phyloP scores from a whole-genome alignment of 179 eudicot genomes.

The Dionaea muscipula region DNA sequence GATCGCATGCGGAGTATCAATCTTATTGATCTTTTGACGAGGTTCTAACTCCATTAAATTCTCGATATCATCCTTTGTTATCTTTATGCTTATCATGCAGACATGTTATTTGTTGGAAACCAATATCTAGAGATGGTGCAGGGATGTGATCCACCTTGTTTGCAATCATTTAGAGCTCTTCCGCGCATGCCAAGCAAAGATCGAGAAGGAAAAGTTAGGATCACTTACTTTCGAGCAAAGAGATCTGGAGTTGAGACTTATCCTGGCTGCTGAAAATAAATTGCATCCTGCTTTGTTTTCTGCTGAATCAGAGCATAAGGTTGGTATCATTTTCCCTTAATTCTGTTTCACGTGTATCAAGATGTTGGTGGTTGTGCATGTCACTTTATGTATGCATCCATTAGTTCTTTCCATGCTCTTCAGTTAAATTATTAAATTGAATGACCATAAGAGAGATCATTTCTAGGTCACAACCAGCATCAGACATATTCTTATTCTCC shows the following conservation, averaged over 20 bases:
- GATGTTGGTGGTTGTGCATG: not conserved
- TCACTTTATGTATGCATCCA: too few relatives aligned
- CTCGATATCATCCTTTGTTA: slow-evolving; percentile 7
- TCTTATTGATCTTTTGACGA: slow-evolving; percentile 82
- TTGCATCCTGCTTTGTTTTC: slow-evolving; percentile 88
- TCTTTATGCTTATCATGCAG: slow-evolving; percentile 3
- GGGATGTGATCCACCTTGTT: slow-evolving; percentile 66
- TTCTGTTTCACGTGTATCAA: not conserved
- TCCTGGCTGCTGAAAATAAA: slow-evolving; percentile 62
- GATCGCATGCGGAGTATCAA: slow-evolving; percentile 62
- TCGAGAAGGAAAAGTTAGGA: slow-evolving; percentile 38
- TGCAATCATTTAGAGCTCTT: slow-evolving; percentile 73
- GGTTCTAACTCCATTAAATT: slow-evolving; percentile 29
- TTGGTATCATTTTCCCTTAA: slow-evolving; percentile 11
- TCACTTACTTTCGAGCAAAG: slow-evolving; percentile 48
- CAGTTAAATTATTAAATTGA: too few relatives aligned
- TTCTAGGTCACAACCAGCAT: too few relatives aligned
- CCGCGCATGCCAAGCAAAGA: slow-evolving; percentile 64
- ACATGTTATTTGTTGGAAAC: slow-evolving; percentile 8
- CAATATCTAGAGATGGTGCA: slow-evolving; percentile 29
- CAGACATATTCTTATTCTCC: too few relatives aligned
- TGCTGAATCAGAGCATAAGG: slow-evolving; percentile 94
- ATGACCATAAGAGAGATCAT: too few relatives aligned
- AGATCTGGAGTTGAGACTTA: slow-evolving; percentile 51
- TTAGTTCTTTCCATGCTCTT: too few relatives aligned